Conservation (phyloP, 108 stramenopile genomes). For the Cyclotella baltica region DNA sequence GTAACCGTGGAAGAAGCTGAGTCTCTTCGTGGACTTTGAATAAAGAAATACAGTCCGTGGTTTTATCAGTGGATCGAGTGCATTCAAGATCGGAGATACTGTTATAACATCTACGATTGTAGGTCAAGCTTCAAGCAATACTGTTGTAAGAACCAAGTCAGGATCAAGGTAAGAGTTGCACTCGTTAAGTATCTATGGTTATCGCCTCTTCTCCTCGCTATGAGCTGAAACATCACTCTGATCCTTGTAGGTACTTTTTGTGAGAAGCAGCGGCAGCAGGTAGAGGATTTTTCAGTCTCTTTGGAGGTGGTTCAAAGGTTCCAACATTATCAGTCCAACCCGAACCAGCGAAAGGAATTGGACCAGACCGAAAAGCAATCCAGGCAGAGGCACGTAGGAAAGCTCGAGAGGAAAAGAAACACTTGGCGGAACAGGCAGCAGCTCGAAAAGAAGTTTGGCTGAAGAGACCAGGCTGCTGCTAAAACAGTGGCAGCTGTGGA, state of each 20-base stretch:
- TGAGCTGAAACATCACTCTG: too few species aligned
- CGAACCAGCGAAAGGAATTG: neutral
- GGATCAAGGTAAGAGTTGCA: constrained; percentile 47
- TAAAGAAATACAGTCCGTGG: constrained; percentile 63
- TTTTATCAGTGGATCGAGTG: constrained; percentile 53
- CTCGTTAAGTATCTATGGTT: too few species aligned
- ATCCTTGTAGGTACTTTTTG: constrained; percentile 49
- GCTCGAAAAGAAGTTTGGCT: too few species aligned
- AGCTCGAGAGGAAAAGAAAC: constrained; percentile 24
- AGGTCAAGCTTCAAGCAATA: constrained; percentile 41
- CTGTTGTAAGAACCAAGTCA: constrained; percentile 57
- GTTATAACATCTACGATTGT: constrained; percentile 55
- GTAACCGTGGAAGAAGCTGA: neutral
- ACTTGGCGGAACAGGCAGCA: too few species aligned
- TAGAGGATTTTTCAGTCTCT: constrained; percentile 37
- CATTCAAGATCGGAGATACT: constrained; percentile 53
- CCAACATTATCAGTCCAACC: constrained; percentile 5
- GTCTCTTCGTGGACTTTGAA: constrained; percentile 64
- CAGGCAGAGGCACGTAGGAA: constrained; percentile 30
- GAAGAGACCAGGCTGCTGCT: too few species aligned
- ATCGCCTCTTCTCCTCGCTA: too few species aligned
- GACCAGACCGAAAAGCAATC: neutral
- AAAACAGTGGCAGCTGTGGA: constrained; percentile 42
- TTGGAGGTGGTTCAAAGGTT: constrained; percentile 17
- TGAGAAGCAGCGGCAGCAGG: constrained; percentile 48